Base-by-base conservation (phyloP, 2,329 filamentous ascomycete species). In the Colletotrichum sp. region DNA sequence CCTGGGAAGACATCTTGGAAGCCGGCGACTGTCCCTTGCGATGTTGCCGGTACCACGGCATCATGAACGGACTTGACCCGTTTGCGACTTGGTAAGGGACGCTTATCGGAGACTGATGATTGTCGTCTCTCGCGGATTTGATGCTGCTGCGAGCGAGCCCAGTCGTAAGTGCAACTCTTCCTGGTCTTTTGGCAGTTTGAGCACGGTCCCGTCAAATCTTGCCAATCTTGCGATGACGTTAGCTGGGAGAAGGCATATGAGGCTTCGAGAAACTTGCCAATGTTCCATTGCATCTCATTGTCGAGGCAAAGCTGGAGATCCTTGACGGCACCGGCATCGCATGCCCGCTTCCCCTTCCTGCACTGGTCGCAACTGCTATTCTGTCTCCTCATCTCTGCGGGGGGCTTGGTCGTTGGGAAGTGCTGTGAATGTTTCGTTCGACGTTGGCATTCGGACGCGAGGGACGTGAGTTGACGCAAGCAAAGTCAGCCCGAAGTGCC, bases 151-250 rank as follows among this genome's bases (percentile, higher is more conserved):
- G 77, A 72, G 57, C 70, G 74, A 13, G 72, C 79, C 82, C 82
- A 83, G 11, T 82, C 79, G 52, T 82, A 71, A 2, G 82, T 80
- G 16, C 82, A 83, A 12, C 75, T 77, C 61, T 83, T 83, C 8
- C 80, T 79, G 19, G 82, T 83, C 70, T 79, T 82, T 7, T 75
- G 69, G 34, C 82, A 83, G 16, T 83, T 83, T 0, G 82, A 81
- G 64, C 82, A 83, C 15, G 79, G 75, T 11, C 49, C 70, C 7
- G 22, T 32, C 12, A 67, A 13, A 64, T 32, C 39, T 16, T 76
- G 44, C 69, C 73, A 76, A 19, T 76, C 73, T 76, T 36, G 9
- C 8, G 6, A 8, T 13, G 44, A 52, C 44, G 57, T 65, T 57
- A 61, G 62, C 12, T 12, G 11, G 25, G 6, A 25, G 8, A 5